Evolutionary conservation across 345 rosid genomes (phyloP).

Genomic region (Camelina hispida): DNA sequence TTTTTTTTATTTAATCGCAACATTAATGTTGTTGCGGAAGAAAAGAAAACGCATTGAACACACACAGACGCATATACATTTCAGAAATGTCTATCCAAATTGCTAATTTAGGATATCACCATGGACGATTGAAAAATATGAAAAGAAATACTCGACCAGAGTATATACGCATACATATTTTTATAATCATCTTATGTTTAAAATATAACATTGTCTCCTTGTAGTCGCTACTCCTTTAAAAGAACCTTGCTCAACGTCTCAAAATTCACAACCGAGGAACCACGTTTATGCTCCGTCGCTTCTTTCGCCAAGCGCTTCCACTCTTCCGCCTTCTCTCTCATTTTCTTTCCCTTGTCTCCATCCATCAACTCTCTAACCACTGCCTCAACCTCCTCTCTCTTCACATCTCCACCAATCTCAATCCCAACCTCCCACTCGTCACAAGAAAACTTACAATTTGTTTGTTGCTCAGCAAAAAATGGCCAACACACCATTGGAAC

Average conservation of each 20-base stretch:
- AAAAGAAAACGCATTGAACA: too few species aligned
- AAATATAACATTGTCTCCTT: neutral
- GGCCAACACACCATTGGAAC: constrained; percentile 68
- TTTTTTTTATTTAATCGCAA: too few species aligned
- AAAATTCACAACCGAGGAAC: constrained; percentile 42
- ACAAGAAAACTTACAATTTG: constrained; percentile 53
- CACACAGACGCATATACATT: too few species aligned
- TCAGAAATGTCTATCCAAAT: too few species aligned
- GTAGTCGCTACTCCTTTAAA: neutral
- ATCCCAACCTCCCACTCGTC: constrained; percentile 60
- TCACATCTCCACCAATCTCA: constrained; percentile 58
- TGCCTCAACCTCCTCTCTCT: constrained; percentile 52
- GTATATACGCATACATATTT: neutral
- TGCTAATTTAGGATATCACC: neutral
- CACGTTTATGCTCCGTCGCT: constrained; percentile 25
- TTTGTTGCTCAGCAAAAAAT: constrained; percentile 66
- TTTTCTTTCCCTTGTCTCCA: constrained; percentile 54
- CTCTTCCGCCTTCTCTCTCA: constrained; percentile 50
- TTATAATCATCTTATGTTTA: neutral
- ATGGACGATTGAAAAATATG: neutral
- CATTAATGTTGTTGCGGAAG: too few species aligned
- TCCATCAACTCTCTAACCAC: constrained; percentile 57
- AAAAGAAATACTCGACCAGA: neutral
- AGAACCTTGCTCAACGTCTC: constrained; percentile 34
- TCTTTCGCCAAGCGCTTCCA: constrained; percentile 48